Conservation (phyloP, 768 basidiomycete species). For the Russula sp. region DNA sequence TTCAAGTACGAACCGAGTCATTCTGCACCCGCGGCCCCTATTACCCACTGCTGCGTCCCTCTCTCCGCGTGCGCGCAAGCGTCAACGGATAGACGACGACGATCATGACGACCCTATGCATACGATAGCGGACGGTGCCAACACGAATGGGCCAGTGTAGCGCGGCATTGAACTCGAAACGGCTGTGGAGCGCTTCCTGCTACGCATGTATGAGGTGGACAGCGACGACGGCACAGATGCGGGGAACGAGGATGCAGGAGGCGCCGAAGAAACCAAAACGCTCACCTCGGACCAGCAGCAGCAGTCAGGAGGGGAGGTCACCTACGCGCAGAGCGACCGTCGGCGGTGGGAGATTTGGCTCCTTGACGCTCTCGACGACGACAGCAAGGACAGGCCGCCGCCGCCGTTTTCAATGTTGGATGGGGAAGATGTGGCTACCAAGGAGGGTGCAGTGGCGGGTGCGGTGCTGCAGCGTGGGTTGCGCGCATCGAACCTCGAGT, state of each 20-base stretch:
- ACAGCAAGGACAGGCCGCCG: neutral
- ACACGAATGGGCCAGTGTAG: neutral
- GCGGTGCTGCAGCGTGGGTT: too few species aligned
- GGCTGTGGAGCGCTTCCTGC: slow-evolving; percentile 28
- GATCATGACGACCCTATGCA: slow-evolving; percentile 6
- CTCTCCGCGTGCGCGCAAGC: slow-evolving; percentile 23
- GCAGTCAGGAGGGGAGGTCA: neutral
- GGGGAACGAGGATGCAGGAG: neutral
- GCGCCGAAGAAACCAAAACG: neutral
- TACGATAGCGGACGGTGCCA: neutral
- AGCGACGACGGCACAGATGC: neutral
- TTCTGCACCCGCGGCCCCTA: slow-evolving; percentile 22
- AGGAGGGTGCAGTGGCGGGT: too few species aligned
- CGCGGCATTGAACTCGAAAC: slow-evolving; percentile 31
- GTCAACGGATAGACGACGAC: slow-evolving; percentile 12
- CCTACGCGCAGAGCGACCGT: neutral
- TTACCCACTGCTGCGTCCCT: neutral
- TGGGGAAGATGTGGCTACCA: too few species aligned
- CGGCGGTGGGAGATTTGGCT: slow-evolving; percentile 16
- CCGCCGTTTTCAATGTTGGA: too few species aligned
- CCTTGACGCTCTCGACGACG: neutral
- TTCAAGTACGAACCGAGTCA: slow-evolving; percentile 31
- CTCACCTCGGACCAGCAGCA: neutral
- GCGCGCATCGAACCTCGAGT: too few species aligned
- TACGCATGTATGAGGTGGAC: slow-evolving; percentile 20